Evolutionary conservation across 768 basidiomycete species (phyloP).

Genomic region (Auriscalpium microsporum): DNA sequence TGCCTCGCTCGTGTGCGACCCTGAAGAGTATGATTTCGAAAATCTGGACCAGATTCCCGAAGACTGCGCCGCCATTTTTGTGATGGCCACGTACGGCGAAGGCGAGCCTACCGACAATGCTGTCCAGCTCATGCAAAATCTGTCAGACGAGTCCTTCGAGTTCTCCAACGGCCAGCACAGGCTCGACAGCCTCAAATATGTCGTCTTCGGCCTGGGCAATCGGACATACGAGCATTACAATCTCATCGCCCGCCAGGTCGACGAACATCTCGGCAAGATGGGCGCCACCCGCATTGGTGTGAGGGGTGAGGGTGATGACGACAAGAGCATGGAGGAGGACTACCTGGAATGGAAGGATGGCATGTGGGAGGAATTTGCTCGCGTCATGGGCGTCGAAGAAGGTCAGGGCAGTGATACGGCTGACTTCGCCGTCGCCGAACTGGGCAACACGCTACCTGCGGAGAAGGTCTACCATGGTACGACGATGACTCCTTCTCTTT

Average conservation of each 20-base stretch:
- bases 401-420: conserved; percentile 92
- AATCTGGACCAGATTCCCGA: conserved; percentile 87
- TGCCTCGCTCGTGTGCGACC: conserved; percentile 93
- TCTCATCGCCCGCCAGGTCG: conserved; percentile 74
- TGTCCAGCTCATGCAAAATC: conserved; percentile 86
- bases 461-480: conserved; percentile 92
- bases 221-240: conserved; percentile 97
- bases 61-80: conserved; percentile 85
- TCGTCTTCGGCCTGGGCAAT: conserved; percentile 90
- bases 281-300: conserved; percentile 82
- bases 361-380: conserved; percentile 91
- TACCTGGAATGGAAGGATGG: conserved; percentile 98
- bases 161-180: conserved; percentile 73
- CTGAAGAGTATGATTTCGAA: conserved; percentile 98
- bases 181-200: conserved; percentile 84
- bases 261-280: conserved; percentile 63
- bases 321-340: conserved; percentile 99
- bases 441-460: conserved; percentile 42
- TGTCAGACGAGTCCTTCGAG: conserved; percentile 79
- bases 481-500: conserved; percentile 16
- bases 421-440: conserved; percentile 87
- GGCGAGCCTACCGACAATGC: conserved; percentile 99
- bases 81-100: conserved; percentile 97
- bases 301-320: conserved; percentile 94
- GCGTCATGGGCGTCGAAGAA: conserved; percentile 82